These are phyloP conservation scores for Epichloe baconii DNA, from an alignment of 2,329 filamentous ascomycete genomes.

Conservation along the genomic window DNA sequence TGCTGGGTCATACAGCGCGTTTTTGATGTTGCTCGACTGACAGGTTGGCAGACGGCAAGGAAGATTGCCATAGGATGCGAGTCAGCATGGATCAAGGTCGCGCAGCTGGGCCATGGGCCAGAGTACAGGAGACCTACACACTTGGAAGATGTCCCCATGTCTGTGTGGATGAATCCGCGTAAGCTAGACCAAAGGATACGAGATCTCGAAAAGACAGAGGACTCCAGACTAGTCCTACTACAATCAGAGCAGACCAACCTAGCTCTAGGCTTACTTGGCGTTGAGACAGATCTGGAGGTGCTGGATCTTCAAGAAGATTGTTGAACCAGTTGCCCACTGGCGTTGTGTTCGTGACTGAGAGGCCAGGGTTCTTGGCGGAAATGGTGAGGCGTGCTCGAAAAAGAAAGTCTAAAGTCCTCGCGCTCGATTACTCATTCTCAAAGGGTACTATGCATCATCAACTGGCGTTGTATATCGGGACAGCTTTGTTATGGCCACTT, in stretches of 20 bases:
- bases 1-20: constrained; percentile 65
- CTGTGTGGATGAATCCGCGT: constrained; percentile 37
- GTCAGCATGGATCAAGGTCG: constrained; percentile 66
- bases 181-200: constrained; percentile 39
- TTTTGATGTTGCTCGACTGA: constrained; percentile 62
- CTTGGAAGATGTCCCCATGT: constrained; percentile 21
- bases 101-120: constrained; percentile 60
- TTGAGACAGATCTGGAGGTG: constrained; percentile 62
- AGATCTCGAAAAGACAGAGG: constrained; percentile 29
- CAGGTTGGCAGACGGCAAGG: constrained; percentile 74
- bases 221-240: constrained; percentile 42
- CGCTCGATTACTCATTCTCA: not conserved
- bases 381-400: not conserved
- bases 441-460: not conserved
- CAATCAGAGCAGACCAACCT: constrained; percentile 54
- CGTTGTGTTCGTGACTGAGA: not conserved
- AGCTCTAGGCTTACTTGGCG: constrained; percentile 63
- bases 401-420: not conserved
- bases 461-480: not conserved
- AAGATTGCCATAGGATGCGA: constrained; percentile 79
- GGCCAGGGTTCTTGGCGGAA: not conserved
- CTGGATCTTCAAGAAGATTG: constrained; percentile 39
- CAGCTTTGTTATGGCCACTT: not conserved
- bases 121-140: constrained; percentile 46
- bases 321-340: constrained; percentile 3